phyloP scores from a whole-genome alignment of 345 rosid genomes.

The Streptanthus diversifolius region DNA sequence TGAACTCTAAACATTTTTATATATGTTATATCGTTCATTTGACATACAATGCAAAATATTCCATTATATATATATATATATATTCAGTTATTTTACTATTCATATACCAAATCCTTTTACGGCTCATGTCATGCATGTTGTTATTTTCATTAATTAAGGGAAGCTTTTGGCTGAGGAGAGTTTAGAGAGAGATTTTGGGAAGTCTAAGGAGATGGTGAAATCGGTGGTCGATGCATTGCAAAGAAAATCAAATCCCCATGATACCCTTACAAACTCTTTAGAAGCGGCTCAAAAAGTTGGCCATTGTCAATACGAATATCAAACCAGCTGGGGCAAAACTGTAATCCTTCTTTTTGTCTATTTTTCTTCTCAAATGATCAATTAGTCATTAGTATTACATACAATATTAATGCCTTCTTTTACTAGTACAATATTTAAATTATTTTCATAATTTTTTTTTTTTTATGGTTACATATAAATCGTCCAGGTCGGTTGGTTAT shows the following conservation, averaged over 20 bases:
- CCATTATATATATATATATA: no score
- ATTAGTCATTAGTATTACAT: background rate
- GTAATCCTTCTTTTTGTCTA: no score
- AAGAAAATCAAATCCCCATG: constrained; percentile 28
- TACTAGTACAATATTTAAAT: background rate
- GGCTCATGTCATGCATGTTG: background rate
- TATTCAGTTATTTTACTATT: background rate
- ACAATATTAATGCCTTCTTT: background rate
- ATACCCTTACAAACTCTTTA: background rate
- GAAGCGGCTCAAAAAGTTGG: constrained; percentile 50
- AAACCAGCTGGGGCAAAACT: constrained; percentile 53
- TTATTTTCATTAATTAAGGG: constrained; percentile 24
- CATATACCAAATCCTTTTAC: background rate
- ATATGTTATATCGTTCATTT: background rate
- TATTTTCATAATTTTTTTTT: background rate
- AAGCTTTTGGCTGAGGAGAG: constrained; percentile 7
- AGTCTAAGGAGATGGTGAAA: constrained; percentile 39
- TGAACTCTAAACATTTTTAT: background rate
- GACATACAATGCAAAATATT: background rate
- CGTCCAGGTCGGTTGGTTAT: constrained; percentile 55
- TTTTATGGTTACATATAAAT: background rate
- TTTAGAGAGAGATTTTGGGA: constrained; percentile 40
- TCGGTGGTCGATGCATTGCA: constrained; percentile 44
- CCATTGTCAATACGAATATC: constrained; percentile 42
- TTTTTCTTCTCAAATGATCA: background rate